These are phyloP conservation scores for Cladosporium sp. DNA, from an alignment of 2,329 filamentous ascomycete genomes.

Conservation along the genomic window DNA sequence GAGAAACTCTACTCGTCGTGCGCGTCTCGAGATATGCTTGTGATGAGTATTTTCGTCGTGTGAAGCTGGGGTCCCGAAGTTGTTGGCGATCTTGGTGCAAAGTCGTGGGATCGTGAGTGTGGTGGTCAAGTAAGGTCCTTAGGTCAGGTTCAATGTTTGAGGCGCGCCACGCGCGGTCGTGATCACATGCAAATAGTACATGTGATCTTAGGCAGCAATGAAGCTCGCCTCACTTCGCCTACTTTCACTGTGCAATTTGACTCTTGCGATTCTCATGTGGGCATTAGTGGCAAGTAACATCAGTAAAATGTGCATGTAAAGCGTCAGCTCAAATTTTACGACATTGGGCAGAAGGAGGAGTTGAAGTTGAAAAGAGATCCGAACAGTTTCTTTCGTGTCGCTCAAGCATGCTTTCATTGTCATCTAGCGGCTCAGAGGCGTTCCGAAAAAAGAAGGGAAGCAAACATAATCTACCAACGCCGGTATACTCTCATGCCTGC, in stretches of 20 bases:
- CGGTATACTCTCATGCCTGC: conserved; percentile 13
- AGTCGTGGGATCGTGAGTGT: no score
- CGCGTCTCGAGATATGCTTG: no score
- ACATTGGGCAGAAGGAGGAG: neutral
- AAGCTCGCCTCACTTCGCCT: neutral
- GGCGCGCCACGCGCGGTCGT: no score
- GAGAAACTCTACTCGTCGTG: no score
- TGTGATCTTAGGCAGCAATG: no score
- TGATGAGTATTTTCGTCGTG: no score
- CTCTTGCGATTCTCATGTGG: neutral
- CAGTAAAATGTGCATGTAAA: neutral
- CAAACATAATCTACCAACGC: conserved; percentile 14
- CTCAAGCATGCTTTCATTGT: conserved; percentile 14
- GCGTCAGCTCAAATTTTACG: neutral
- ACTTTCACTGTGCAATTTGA: neutral
- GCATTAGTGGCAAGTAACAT: neutral
- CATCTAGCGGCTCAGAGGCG: conserved; percentile 13
- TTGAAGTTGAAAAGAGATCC: neutral
- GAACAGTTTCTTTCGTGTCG: conserved; percentile 3
- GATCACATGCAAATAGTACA: neutral
- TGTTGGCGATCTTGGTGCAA: no score
- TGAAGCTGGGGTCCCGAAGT: no score
- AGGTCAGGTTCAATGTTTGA: no score
- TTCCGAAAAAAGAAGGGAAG: conserved; percentile 13
- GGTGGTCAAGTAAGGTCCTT: no score